Evolutionary conservation across 2,329 filamentous ascomycete species (phyloP), one percentile per base, ranked within the genome.

Genomic region (Colletotrichum neosansevieriae): DNA sequence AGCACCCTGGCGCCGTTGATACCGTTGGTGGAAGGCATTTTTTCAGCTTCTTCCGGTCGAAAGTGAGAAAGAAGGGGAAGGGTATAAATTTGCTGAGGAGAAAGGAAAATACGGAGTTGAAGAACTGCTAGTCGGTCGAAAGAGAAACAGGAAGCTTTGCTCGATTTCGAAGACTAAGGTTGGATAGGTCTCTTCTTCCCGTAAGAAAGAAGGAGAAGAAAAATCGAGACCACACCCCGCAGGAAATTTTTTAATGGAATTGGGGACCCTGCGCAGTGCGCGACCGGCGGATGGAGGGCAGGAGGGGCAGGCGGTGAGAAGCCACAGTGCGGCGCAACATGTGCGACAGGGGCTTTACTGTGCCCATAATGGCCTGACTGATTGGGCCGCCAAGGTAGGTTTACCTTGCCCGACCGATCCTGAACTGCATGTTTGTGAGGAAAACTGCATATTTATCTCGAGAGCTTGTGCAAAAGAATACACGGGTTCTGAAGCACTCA

Each of bases 1-100:
- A 94, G 84, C 78, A 91, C 84, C 80, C 90, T 82, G 74, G 84
- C 81, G 73, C 85, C 82, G 71, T 85, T 82, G 73, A 85, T 74
- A 77, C 81, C 79, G 77, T 83, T 85, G 79, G 84, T 80, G 71
- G 82, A 82, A 80, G 92, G 88, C 93, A 74, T 75, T 66, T 66
- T 64, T 66, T 59, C 49, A 50, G 36, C 58, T 58, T 59, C 62
- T 69, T 66, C 54, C 49, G 49, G 59, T 29, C 69, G 70, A 78
- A 75, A 73, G 72, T 70, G 67, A 76, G 75, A 73, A 74, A 65
- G 71, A 76, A 72, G 71, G 72, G 29, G 29, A 7, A 9, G 29
- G 29, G 57, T 65, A 69, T 72, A 72, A 71, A 62, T 29, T 29
- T 44, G 72, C 64, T 63, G 71, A 74, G 74, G 69, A 73, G 63